Conservation (phyloP, 495 filamentous ascomycete species). For the Sabuloglossum arenarium region DNA sequence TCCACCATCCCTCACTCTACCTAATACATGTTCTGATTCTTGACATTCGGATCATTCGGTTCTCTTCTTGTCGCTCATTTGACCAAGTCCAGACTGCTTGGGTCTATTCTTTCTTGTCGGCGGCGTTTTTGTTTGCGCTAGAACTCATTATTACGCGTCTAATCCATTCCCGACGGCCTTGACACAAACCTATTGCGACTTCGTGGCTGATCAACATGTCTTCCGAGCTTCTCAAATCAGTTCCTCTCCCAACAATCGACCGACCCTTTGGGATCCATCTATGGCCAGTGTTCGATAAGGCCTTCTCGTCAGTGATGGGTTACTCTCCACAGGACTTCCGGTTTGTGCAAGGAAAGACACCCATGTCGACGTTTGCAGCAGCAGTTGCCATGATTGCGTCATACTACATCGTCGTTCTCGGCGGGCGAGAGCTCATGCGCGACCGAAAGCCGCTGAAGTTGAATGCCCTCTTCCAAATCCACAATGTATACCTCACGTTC, state of each 20-base stretch:
- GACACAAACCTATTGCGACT: neutral
- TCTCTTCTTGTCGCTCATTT: constrained; percentile 2
- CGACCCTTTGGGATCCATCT: constrained; percentile 22
- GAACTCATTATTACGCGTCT: neutral
- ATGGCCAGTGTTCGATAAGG: constrained; percentile 24
- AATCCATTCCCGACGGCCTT: neutral
- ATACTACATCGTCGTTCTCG: constrained; percentile 47
- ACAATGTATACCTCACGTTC: constrained; percentile 42
- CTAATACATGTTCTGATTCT: neutral
- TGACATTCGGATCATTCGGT: neutral
- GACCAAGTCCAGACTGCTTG: neutral
- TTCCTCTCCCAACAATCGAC: constrained; percentile 19
- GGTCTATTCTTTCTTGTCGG: neutral
- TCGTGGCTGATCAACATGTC: neutral
- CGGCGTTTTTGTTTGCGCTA: neutral
- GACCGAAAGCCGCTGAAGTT: constrained; percentile 34
- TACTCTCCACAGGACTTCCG: constrained; percentile 38
- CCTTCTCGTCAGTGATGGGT: constrained; percentile 16
- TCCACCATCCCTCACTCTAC: neutral
- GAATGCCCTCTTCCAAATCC: constrained; percentile 46
- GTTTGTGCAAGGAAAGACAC: constrained; percentile 35
- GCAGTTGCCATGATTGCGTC: constrained; percentile 32
- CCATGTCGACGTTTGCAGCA: constrained; percentile 36
- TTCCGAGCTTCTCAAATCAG: neutral
- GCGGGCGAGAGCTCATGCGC: constrained; percentile 46